Percentiles rank a stretch among this genome's conserved stretches.
Conservation (phyloP, 805 yeast species). For the Trichomonascus vanleenenianus region DNA sequence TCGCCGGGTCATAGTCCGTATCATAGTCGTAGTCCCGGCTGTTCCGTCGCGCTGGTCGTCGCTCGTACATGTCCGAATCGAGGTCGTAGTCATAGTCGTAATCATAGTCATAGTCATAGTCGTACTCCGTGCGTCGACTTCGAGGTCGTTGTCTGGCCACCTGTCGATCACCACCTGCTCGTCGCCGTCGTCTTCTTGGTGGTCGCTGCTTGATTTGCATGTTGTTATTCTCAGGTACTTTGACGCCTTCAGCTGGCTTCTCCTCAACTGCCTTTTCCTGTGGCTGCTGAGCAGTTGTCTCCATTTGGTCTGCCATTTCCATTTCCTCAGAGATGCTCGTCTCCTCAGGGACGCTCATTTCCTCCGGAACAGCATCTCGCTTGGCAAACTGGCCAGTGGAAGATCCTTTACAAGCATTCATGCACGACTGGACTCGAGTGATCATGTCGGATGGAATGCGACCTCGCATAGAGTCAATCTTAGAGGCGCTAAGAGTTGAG, state of each 20-base stretch:
- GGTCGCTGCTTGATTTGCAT: background rate
- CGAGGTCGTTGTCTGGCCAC: background rate
- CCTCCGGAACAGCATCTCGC: background rate
- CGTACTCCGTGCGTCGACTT: background rate
- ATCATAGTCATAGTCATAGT: conserved; percentile 1
- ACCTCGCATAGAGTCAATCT: background rate
- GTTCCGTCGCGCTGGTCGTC: background rate
- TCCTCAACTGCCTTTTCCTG: too few relatives aligned
- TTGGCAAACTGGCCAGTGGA: background rate
- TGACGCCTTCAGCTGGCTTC: background rate
- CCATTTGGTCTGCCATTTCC: too few relatives aligned
- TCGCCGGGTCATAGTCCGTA: background rate
- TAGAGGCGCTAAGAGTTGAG: background rate
- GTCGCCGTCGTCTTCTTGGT: background rate
- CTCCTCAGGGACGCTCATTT: too few relatives aligned
- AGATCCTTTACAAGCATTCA: background rate
- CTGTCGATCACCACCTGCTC: background rate
- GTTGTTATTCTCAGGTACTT: background rate
- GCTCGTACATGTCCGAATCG: background rate
- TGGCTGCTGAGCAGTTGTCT: too few relatives aligned
- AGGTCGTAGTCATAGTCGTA: background rate
- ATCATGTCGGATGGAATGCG: background rate
- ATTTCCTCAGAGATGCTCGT: too few relatives aligned
- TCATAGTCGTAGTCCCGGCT: background rate
- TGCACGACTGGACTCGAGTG: background rate